Conservation (phyloP, 2,329 filamentous ascomycete genomes). For the Colletotrichum sidae region DNA sequence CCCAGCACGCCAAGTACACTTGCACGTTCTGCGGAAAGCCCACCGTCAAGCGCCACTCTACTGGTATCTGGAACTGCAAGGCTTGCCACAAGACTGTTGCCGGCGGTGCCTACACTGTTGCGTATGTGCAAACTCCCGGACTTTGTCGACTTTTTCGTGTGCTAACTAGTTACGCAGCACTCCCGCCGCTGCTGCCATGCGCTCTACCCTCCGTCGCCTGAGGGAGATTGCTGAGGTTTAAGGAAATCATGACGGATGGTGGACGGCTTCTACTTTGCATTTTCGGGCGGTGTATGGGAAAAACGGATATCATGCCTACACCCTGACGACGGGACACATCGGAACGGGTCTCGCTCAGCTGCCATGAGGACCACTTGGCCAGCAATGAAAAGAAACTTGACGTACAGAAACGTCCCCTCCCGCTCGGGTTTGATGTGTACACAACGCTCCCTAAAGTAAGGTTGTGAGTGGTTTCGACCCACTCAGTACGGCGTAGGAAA, state of each 20-base stretch:
- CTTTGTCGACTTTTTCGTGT: neutral
- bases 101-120: constrained; percentile 93
- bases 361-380: constrained; percentile 54
- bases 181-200: constrained; percentile 91
- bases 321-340: constrained; percentile 51
- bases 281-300: constrained; percentile 60
- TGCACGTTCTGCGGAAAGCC: constrained; percentile 99
- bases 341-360: constrained; percentile 49
- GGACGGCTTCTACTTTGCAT: constrained; percentile 56
- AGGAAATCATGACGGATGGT: constrained; percentile 49
- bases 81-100: constrained; percentile 91
- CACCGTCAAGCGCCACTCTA: constrained; percentile 88
- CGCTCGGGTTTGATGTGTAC: constrained; percentile 7
- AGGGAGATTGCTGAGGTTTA: constrained; percentile 98
- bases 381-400: constrained; percentile 53
- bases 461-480: constrained; percentile 4
- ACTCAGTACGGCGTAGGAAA: constrained; percentile 1
- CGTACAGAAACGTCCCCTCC: constrained; percentile 37
- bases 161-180: constrained; percentile 70
- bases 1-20: constrained; percentile 95
- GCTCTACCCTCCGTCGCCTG: constrained; percentile 96
- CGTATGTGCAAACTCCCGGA: constrained; percentile 73
- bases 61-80: constrained; percentile 98
- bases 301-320: constrained; percentile 57
- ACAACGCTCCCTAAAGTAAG: neutral